A percentile compares a stretch with the other conserved stretches of the same genome.
These are phyloP conservation scores for Isatis tinctoria DNA, from an alignment of 345 rosid genomes.

Conservation along the genomic window DNA sequence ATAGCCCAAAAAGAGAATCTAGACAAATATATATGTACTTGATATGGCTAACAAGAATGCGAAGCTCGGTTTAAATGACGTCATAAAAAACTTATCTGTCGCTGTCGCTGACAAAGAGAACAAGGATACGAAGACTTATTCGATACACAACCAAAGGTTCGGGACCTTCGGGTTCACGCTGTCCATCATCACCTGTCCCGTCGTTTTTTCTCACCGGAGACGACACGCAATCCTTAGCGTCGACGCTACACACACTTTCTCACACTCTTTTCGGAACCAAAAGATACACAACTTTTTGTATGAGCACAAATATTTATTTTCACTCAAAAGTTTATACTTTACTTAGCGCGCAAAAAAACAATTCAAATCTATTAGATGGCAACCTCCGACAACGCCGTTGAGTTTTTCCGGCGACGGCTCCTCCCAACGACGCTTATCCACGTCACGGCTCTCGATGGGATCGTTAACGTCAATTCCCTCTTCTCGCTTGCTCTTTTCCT, in stretches of 20 bases:
- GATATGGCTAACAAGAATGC: too few relatives aligned
- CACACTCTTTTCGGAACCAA: background rate
- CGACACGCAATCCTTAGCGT: constrained; percentile 15
- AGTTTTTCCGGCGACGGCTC: constrained; percentile 12
- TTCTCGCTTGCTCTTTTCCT: constrained; percentile 84
- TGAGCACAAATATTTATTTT: background rate
- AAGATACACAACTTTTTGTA: too few relatives aligned
- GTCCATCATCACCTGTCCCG: background rate
- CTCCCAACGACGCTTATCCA: constrained; percentile 47
- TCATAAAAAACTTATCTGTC: too few relatives aligned
- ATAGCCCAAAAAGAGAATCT: too few relatives aligned
- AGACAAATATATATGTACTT: too few relatives aligned
- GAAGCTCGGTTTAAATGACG: too few relatives aligned
- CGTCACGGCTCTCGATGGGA: constrained; percentile 76
- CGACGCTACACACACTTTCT: constrained; percentile 8
- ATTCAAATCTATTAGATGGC: background rate
- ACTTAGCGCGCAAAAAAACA: background rate
- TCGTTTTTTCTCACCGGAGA: constrained; percentile 1
- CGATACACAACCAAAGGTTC: background rate
- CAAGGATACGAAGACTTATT: background rate
- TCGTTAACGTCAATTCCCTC: constrained; percentile 74
- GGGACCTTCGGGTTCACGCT: background rate
- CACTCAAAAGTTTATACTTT: background rate
- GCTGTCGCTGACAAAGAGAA: too few relatives aligned
- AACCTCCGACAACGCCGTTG: constrained; percentile 17